A percentile compares a stretch with the other conserved stretches of the same genome.
Conservation (phyloP, 345 rosid genomes). For the Corchorus capsularis region DNA sequence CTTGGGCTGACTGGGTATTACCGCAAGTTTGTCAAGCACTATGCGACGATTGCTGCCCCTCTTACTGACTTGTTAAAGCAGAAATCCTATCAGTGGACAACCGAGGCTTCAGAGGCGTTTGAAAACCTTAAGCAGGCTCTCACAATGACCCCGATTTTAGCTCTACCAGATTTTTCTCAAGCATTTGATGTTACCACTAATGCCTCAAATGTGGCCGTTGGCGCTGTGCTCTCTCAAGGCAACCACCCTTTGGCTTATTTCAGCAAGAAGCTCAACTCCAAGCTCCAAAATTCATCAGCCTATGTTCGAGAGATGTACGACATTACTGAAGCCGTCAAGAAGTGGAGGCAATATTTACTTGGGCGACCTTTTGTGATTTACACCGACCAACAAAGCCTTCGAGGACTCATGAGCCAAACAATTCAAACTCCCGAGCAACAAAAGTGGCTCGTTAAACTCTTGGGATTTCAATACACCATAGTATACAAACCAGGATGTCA, state of each 20-base stretch:
- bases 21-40: neutral
- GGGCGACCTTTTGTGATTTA: neutral
- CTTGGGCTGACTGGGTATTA: neutral
- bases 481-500: neutral
- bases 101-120: neutral
- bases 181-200: neutral
- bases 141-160: neutral
- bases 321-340: neutral
- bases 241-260: neutral
- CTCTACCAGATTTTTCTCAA: neutral
- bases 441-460: neutral
- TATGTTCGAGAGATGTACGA: neutral
- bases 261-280: neutral
- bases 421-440: neutral
- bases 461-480: neutral
- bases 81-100: neutral
- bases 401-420: neutral
- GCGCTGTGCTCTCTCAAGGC: neutral
- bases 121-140: neutral
- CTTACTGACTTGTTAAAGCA: neutral
- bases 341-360: neutral
- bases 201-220: neutral
- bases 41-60: neutral
- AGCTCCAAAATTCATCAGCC: neutral
- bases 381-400: neutral